Percentiles rank a stretch among this genome's conserved stretches.
Evolutionary conservation across 306 rosid species (phyloP).

Genomic region (Ochetophila trinervis): DNA sequence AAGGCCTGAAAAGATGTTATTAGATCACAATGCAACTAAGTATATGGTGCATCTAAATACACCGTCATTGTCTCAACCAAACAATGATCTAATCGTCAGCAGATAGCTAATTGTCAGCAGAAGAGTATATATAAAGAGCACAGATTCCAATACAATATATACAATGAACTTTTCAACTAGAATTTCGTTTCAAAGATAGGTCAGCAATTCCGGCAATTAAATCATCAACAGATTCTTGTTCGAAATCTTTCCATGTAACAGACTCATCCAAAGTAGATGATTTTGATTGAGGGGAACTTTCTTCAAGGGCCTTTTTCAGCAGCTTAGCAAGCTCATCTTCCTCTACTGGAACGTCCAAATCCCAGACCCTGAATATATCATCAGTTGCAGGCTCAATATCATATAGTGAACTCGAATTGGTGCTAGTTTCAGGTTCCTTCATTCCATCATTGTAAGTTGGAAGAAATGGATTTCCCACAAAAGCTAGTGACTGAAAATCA

Average conservation of each 20-base stretch:
- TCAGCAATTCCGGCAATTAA: slow-evolving; percentile 44
- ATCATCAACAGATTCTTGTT: slow-evolving; percentile 36
- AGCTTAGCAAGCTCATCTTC: slow-evolving; percentile 60
- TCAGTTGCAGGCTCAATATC: slow-evolving; percentile 37
- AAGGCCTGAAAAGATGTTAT: not conserved
- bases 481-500: slow-evolving; percentile 27
- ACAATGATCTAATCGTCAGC: not conserved
- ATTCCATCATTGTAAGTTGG: slow-evolving; percentile 58
- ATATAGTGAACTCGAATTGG: slow-evolving; percentile 19
- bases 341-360: slow-evolving; percentile 52
- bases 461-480: slow-evolving; percentile 58
- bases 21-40: not conserved
- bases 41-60: not conserved
- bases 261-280: slow-evolving; percentile 30
- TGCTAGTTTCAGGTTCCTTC: slow-evolving; percentile 17
- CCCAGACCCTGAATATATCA: slow-evolving; percentile 73
- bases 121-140: not conserved
- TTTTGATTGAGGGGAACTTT: slow-evolving; percentile 22
- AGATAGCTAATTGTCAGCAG: not conserved
- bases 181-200: slow-evolving; percentile 38
- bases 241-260: slow-evolving; percentile 26
- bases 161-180: slow-evolving; percentile 6
- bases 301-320: slow-evolving; percentile 44
- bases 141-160: not conserved
- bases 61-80: not conserved